phyloP scores from a whole-genome alignment of 1,284 basidiomycete species.

The Papiliotrema fonsecae region DNA sequence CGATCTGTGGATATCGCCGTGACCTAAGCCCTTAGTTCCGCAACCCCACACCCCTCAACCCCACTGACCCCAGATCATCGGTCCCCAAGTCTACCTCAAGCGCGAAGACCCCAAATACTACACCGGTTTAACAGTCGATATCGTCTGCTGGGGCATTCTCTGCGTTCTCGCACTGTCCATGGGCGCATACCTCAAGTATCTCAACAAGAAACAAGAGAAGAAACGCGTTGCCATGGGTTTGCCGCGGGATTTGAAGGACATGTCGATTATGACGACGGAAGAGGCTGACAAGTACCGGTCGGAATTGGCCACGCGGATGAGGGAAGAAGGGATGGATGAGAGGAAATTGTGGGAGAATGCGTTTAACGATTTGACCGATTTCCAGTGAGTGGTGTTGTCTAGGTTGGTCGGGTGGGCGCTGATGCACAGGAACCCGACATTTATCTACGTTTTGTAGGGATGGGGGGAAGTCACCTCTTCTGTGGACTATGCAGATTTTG shows the following conservation, averaged over 20 bases:
- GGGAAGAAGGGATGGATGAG: too few species aligned
- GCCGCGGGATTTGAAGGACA: conserved; percentile 10
- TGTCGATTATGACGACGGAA: conserved; percentile 41
- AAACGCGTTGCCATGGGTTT: conserved; percentile 44
- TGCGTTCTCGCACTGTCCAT: conserved; percentile 12
- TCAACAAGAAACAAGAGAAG: conserved; percentile 48
- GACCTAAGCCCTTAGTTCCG: conserved; percentile 19
- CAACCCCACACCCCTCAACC: background rate
- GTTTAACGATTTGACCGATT: too few species aligned
- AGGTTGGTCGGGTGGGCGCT: too few species aligned
- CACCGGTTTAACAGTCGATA: conserved; percentile 16
- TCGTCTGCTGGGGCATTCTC: conserved; percentile 16
- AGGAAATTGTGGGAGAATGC: too few species aligned
- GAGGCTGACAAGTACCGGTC: too few species aligned
- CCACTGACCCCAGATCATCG: background rate
- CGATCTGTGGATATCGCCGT: too few species aligned
- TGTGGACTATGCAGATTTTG: too few species aligned
- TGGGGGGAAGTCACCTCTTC: too few species aligned
- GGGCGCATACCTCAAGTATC: conserved; percentile 47
- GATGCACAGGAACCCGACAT: too few species aligned
- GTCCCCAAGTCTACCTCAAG: conserved; percentile 9
- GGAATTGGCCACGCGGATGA: too few species aligned
- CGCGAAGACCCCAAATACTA: conserved; percentile 18
- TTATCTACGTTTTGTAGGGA: too few species aligned
- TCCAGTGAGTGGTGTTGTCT: too few species aligned